Evolutionary conservation across 345 rosid species (phyloP).

Genomic region (Pistacia vera): DNA sequence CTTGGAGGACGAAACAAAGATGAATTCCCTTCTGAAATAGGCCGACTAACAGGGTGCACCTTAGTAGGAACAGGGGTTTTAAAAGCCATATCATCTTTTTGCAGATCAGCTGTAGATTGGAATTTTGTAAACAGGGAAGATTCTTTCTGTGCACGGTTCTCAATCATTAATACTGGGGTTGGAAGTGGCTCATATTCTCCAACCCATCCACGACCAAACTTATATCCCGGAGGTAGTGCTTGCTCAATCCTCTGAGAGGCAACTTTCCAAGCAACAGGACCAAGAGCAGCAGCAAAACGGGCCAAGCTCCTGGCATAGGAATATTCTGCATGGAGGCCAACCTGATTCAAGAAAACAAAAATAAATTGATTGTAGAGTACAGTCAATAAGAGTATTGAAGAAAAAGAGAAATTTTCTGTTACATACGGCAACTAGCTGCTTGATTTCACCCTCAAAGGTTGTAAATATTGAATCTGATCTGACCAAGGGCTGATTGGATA

Average conservation of each 20-base stretch:
- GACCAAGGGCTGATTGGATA: constrained; percentile 43
- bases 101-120: constrained; percentile 31
- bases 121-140: constrained; percentile 37
- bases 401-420: constrained; percentile 11
- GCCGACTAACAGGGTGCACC: constrained; percentile 30
- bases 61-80: constrained; percentile 36
- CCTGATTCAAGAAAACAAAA: constrained; percentile 41
- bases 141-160: constrained; percentile 45
- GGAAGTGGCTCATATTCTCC: constrained; percentile 90
- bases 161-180: constrained; percentile 69
- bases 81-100: constrained; percentile 32
- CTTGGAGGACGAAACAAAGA: constrained; percentile 36
- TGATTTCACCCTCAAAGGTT: constrained; percentile 76
- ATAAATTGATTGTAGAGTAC: constrained; percentile 14
- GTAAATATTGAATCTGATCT: constrained; percentile 72
- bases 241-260: constrained; percentile 80
- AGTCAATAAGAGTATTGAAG: background rate
- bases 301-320: constrained; percentile 87
- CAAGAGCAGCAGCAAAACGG: constrained; percentile 82
- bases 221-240: constrained; percentile 64
- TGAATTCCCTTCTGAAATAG: constrained; percentile 42
- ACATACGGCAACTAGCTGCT: constrained; percentile 86
- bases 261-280: constrained; percentile 83
- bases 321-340: constrained; percentile 85
- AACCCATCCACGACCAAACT: constrained; percentile 92